Evolutionary conservation across 169 alveolate species (phyloP), one percentile per base, ranked within the genome.

Genomic region (Sarcocystis neurona): DNA sequence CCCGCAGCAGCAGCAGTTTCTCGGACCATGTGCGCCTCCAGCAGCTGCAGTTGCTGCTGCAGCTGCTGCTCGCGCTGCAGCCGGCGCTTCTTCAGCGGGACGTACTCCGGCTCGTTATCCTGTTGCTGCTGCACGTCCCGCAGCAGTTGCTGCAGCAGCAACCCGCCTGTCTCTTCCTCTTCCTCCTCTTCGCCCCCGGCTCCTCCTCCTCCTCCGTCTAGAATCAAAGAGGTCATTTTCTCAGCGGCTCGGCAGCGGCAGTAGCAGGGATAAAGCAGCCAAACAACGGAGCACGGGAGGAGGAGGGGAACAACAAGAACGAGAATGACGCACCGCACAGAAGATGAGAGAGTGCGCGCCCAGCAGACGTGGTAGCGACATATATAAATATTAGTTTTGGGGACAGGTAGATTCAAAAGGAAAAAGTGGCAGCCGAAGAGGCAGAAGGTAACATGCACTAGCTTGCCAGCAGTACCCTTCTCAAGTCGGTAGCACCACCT

Each of bases 141-240:
- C 70, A 78, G 84, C 66, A 87, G 63, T 12, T 78, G 60, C 78
- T 75, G 70, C 60, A 68, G 88, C 72, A 87, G 58, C 47, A 77
- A 27, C n/a, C 84, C 82, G 39, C 41, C 43, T 1, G 10, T 4
- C 56, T 72, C 79, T 20, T 68, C 79, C 23, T 68, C 82, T 2
- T 72, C 82, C 27, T 72, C 82, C 60, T 15, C 92, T 95, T 32
- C 90, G 70, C 80, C 94, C 94, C 27, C 93, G 91, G 80, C 88
- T 89, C 66, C 88, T 93, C 46, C 75, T 93, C 80, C 79, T 93
- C 20, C 95, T 94, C 43, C 85, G 79, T 77, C 84, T 72, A 18
- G 68, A 53, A 60, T 27, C 80, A 84, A 44, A 44, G 60, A 63
- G 77, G 44, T 8, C 85, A 44, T 10, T 39, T 32, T 41, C 43